A percentile compares a stretch with the other conserved stretches of the same genome.
Conservation (phyloP, 1,284 basidiomycete species). For the Tylopilus orsonianus region DNA sequence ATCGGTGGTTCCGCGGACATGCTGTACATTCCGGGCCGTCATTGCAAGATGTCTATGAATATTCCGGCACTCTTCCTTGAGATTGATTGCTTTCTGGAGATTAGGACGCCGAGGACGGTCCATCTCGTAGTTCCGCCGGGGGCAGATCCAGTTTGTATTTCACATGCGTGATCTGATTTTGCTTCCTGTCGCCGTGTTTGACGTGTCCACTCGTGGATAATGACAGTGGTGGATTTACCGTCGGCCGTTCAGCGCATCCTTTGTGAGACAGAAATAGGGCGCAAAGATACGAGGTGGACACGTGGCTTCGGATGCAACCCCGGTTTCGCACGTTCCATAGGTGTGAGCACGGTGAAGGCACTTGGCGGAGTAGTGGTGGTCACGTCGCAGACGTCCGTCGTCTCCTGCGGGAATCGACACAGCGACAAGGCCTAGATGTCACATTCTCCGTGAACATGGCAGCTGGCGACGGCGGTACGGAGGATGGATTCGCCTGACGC, state of each 20-base stretch:
- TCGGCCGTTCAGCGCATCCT: slow-evolving; percentile 45
- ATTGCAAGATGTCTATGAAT: slow-evolving; percentile 40
- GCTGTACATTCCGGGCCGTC: slow-evolving; percentile 45
- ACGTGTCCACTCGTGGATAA: background rate
- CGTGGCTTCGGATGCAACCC: too few species aligned
- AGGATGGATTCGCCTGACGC: background rate
- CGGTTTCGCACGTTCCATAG: slow-evolving; percentile 54
- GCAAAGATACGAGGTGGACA: slow-evolving; percentile 47
- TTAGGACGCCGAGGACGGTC: slow-evolving; percentile 45
- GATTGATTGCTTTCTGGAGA: slow-evolving; percentile 51
- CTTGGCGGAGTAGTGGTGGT: slow-evolving; percentile 38
- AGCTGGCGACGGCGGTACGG: background rate
- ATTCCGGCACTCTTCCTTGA: slow-evolving; percentile 44
- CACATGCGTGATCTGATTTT: slow-evolving; percentile 36
- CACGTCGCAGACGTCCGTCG: slow-evolving; percentile 40
- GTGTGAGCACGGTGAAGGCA: slow-evolving; percentile 38
- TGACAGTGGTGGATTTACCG: slow-evolving; percentile 52
- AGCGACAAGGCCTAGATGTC: slow-evolving; percentile 35
- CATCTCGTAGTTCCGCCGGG: slow-evolving; percentile 41
- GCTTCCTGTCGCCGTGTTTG: background rate
- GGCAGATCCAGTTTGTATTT: slow-evolving; percentile 48
- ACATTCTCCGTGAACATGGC: slow-evolving; percentile 20
- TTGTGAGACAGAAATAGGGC: slow-evolving; percentile 47
- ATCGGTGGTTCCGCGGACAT: slow-evolving; percentile 52
- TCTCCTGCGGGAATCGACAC: slow-evolving; percentile 39